These are phyloP conservation scores for Aphanomyces euteiches DNA, from an alignment of 352 stramenopile genomes.

Conservation along the genomic window DNA sequence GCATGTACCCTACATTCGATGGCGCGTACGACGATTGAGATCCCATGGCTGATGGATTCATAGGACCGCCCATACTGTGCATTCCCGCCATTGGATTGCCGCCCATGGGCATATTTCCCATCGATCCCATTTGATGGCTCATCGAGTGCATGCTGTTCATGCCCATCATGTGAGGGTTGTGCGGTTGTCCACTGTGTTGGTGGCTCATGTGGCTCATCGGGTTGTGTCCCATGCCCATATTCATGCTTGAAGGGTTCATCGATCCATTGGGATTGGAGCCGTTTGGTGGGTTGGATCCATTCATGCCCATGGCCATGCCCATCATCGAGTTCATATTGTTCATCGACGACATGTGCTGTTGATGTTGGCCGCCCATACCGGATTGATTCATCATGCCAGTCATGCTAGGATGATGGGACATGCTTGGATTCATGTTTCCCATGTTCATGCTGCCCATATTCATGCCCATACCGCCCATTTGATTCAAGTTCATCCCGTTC, in stretches of 20 bases:
- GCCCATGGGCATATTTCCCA: slow-evolving; percentile 15
- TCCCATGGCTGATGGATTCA: background rate
- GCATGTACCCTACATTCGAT: background rate
- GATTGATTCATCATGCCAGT: slow-evolving; percentile 33
- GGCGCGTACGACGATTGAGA: slow-evolving; percentile 16
- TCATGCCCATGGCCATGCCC: slow-evolving; percentile 41
- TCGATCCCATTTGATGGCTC: slow-evolving; percentile 24
- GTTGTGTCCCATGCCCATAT: slow-evolving; percentile 33
- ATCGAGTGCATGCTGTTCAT: slow-evolving; percentile 25
- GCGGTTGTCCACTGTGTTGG: slow-evolving; percentile 42
- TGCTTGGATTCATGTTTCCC: slow-evolving; percentile 24
- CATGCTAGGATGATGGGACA: slow-evolving; percentile 26
- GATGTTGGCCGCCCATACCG: slow-evolving; percentile 31
- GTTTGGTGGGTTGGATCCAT: slow-evolving; percentile 20
- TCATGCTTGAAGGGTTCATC: slow-evolving; percentile 42
- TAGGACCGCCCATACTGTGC: background rate
- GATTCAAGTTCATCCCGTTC: slow-evolving; percentile 42
- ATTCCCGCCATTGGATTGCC: background rate
- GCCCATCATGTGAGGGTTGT: slow-evolving; percentile 56
- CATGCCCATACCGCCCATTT: slow-evolving; percentile 44
- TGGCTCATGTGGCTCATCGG: slow-evolving; percentile 7
- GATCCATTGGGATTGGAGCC: slow-evolving; percentile 37
- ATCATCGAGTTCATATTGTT: slow-evolving; percentile 36
- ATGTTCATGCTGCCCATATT: slow-evolving; percentile 67
- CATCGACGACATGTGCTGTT: slow-evolving; percentile 25